These are phyloP conservation scores for Penicillium simplicissimum DNA, from an alignment of 495 filamentous ascomycete species.

Conservation along the genomic window DNA sequence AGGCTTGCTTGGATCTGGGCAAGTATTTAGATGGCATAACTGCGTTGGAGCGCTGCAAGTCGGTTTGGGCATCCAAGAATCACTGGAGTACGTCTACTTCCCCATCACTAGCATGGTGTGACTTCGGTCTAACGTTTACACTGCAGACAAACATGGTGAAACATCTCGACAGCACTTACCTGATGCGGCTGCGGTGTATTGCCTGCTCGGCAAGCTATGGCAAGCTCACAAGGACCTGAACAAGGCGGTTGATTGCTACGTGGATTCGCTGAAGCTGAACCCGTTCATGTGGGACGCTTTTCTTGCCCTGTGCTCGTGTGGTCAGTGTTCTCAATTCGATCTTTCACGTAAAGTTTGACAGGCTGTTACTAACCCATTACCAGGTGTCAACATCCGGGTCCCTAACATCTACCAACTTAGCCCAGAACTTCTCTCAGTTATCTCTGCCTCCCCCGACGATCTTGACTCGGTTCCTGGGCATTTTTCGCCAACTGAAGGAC, in stretches of 20 bases:
- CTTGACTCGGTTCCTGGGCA: slow-evolving; percentile 40
- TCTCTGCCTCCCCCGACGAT: slow-evolving; percentile 45
- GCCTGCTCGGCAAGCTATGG: slow-evolving; percentile 85
- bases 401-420: slow-evolving; percentile 83
- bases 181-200: slow-evolving; percentile 78
- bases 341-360: neutral
- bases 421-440: slow-evolving; percentile 59
- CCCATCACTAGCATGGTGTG: neutral
- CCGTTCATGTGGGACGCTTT: slow-evolving; percentile 99
- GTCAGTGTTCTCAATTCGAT: slow-evolving; percentile 40
- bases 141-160: slow-evolving; percentile 67
- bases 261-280: slow-evolving; percentile 84
- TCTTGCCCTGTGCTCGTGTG: slow-evolving; percentile 69
- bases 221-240: slow-evolving; percentile 75
- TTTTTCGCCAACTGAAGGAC: slow-evolving; percentile 34
- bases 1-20: slow-evolving; percentile 78
- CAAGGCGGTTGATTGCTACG: slow-evolving; percentile 80
- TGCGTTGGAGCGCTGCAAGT: slow-evolving; percentile 74
- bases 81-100: slow-evolving; percentile 62
- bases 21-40: slow-evolving; percentile 75
- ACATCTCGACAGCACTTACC: slow-evolving; percentile 66
- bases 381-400: slow-evolving; percentile 74
- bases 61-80: slow-evolving; percentile 68
- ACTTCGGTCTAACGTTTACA: slow-evolving; percentile 11
- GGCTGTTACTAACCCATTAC: slow-evolving; percentile 27